phyloP scores from a whole-genome alignment of 2,329 filamentous ascomycete genomes.

The Ophiocordyceps camponoti-floridani region DNA sequence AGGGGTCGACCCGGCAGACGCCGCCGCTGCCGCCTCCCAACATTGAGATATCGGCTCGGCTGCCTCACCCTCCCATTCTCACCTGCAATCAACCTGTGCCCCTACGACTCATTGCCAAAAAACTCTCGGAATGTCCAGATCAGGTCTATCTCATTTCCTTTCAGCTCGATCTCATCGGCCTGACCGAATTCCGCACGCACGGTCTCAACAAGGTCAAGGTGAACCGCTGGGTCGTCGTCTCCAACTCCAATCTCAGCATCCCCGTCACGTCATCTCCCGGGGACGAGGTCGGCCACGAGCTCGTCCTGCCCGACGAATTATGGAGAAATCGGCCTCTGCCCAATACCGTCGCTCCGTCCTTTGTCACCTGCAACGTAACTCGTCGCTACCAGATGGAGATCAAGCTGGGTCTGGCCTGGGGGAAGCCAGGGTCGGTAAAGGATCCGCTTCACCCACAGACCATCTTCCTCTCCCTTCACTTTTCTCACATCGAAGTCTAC shows the following conservation, averaged over 20 bases:
- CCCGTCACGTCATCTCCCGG: slow-evolving; percentile 41
- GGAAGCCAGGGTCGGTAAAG: slow-evolving; percentile 26
- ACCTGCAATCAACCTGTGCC: slow-evolving; percentile 81
- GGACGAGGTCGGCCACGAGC: slow-evolving; percentile 44
- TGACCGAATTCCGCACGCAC: slow-evolving; percentile 64
- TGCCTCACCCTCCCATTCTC: slow-evolving; percentile 75
- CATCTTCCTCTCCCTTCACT: slow-evolving; percentile 60
- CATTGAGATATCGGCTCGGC: slow-evolving; percentile 57
- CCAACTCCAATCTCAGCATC: slow-evolving; percentile 52
- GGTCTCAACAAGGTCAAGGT: slow-evolving; percentile 53
- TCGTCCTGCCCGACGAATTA: slow-evolving; percentile 47
- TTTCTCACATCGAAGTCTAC: slow-evolving; percentile 59
- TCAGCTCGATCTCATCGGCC: slow-evolving; percentile 65
- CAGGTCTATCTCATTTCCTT: slow-evolving; percentile 60
- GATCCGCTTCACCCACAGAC: slow-evolving; percentile 36
- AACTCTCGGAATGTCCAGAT: slow-evolving; percentile 49
- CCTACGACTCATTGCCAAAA: slow-evolving; percentile 62
- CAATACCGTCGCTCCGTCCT: slow-evolving; percentile 73
- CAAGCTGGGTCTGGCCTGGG: slow-evolving; percentile 60
- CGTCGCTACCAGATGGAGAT: slow-evolving; percentile 73
- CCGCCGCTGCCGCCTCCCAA: slow-evolving; percentile 28
- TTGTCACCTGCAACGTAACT: slow-evolving; percentile 74
- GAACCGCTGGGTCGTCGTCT: slow-evolving; percentile 59
- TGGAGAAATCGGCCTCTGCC: slow-evolving; percentile 63
- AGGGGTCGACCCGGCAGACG: slow-evolving; percentile 2